Evolutionary conservation across 345 rosid species (phyloP).

Genomic region (Firmiana major): DNA sequence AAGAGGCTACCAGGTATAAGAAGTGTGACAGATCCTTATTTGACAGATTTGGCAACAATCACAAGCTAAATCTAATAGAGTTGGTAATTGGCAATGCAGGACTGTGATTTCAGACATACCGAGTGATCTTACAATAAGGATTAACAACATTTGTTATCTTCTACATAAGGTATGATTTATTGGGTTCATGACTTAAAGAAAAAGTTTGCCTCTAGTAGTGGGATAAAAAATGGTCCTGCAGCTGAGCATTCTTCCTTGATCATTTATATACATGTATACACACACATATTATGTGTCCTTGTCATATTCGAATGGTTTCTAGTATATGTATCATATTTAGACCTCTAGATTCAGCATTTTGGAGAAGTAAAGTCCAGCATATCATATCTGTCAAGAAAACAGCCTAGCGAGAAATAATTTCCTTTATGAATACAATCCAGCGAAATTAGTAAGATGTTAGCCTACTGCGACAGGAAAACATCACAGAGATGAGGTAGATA

Average conservation of each 20-base stretch:
- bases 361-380: not conserved
- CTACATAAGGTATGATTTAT: conserved; percentile 70
- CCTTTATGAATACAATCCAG: not conserved
- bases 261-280: not conserved
- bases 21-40: not conserved
- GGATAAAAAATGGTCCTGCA: not conserved
- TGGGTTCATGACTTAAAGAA: not conserved
- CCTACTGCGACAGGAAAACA: not conserved
- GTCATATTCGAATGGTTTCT: not conserved
- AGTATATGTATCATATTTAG: not conserved
- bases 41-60: not conserved
- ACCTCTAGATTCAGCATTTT: not conserved
- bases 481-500: not conserved
- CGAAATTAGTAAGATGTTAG: not conserved
- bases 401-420: not conserved
- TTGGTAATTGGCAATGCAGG: conserved; percentile 45
- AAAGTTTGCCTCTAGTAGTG: not conserved
- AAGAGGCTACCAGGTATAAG: conserved; percentile 78
- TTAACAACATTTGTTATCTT: conserved; percentile 60
- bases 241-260: not conserved
- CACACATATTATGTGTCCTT: not conserved
- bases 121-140: conserved; percentile 56
- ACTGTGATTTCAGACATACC: conserved; percentile 62
- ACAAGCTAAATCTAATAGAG: not conserved
- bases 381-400: not conserved